Conservation (phyloP, 2,329 filamentous ascomycete species). For the Ophiostoma triangulosporum region DNA sequence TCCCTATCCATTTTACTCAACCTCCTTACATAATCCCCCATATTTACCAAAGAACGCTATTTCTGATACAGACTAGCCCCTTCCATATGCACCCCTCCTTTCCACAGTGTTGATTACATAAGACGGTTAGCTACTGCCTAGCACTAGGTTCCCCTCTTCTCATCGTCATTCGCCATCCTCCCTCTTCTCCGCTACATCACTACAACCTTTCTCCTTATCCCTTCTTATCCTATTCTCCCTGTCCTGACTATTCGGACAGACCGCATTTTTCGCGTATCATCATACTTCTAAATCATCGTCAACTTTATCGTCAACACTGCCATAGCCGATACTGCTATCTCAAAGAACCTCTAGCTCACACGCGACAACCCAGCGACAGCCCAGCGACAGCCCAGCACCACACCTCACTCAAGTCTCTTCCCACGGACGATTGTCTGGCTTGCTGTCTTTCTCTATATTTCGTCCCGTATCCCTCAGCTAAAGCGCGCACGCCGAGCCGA, state of each 20-base stretch:
- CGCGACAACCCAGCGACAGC: not conserved
- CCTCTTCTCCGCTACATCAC: not conserved
- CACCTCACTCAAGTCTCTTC: no score
- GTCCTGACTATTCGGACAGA: not conserved
- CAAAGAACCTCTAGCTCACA: not conserved
- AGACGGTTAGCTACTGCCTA: not conserved
- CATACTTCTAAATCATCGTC: not conserved
- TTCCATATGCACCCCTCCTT: not conserved
- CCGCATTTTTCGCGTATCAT: not conserved
- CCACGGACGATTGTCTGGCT: no score
- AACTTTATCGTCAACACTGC: not conserved
- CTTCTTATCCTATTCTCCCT: not conserved
- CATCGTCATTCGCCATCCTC: conserved; percentile 1
- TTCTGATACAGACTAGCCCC: not conserved
- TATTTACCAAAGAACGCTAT: not conserved
- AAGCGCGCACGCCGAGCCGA: not conserved
- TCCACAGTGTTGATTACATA: not conserved
- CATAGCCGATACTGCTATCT: not conserved
- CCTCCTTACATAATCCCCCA: not conserved
- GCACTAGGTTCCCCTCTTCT: not conserved
- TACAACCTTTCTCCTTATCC: not conserved
- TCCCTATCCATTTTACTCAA: not conserved
- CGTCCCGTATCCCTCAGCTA: not conserved
- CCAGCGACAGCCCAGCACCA: no score
- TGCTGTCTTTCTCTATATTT: no score